Percentiles rank a stretch among this genome's conserved stretches.
Evolutionary conservation across 2,329 filamentous ascomycete genomes (phyloP).

Genomic region (Pseudogymnoascus sp.): DNA sequence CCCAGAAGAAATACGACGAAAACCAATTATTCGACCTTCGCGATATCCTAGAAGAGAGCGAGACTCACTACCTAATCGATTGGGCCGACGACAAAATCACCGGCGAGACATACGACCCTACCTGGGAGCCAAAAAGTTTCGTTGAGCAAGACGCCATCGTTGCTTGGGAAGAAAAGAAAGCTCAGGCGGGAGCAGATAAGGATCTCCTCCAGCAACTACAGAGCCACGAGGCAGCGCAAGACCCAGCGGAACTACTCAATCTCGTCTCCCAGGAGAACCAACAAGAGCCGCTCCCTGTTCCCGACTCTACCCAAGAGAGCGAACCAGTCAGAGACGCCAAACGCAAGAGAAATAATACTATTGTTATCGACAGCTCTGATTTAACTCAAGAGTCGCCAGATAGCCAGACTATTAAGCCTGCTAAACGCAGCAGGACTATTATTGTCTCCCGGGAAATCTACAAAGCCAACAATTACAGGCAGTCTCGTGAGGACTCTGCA

Average conservation of each 20-base stretch:
- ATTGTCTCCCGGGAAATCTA: slow-evolving; percentile 6
- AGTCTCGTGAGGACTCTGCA: slow-evolving; percentile 23
- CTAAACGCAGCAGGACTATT: slow-evolving; percentile 12
- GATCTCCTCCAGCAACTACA: neutral
- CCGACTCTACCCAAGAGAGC: slow-evolving; percentile 14
- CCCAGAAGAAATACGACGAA: slow-evolving; percentile 1
- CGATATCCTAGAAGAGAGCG: slow-evolving; percentile 10
- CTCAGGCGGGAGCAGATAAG: neutral
- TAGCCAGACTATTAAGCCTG: slow-evolving; percentile 11
- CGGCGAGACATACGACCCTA: slow-evolving; percentile 38
- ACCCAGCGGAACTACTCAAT: neutral
- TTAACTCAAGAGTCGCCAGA: neutral
- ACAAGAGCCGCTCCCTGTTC: neutral
- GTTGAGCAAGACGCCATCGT: slow-evolving; percentile 6
- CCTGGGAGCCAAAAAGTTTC: slow-evolving; percentile 37
- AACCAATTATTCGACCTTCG: slow-evolving; percentile 1
- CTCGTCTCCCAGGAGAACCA: neutral
- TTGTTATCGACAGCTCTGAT: neutral
- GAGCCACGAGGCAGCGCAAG: neutral
- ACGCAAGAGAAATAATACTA: slow-evolving; percentile 11
- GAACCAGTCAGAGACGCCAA: slow-evolving; percentile 17
- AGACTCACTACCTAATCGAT: slow-evolving; percentile 42
- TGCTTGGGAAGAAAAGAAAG: slow-evolving; percentile 11
- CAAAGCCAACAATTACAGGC: slow-evolving; percentile 16
- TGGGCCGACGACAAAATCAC: slow-evolving; percentile 47